Evolutionary conservation across 352 stramenopile genomes (phyloP), one percentile per base, ranked within the genome.

Genomic region (Detonula confervacea): DNA sequence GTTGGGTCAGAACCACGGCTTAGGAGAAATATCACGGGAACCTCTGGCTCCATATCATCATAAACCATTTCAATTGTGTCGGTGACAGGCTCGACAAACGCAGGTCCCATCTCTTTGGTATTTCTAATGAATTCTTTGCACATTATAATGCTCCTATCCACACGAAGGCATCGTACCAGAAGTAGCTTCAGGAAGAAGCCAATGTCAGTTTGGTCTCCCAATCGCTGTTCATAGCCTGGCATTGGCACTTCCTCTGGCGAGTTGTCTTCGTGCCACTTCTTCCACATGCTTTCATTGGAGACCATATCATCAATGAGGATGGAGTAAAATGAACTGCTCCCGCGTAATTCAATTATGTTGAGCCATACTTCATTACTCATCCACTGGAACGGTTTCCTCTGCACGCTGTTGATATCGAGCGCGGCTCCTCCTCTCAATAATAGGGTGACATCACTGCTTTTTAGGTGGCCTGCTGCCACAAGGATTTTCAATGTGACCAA

Each of bases 1-100:
- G 97, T 99, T 30, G 97, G 97, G 84, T 99, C 97, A 20, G 96
- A 96, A 18, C 97, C 97, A 62, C 98, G 95, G 33, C 96, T 98
- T 0, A 99, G 87, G 25, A 99, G 88, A 86, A 99, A 99, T 60
- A 99, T 98, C 27, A 99, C 96, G 12, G 97, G 97, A 29, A 97
- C 98, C 65, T 97, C 91, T 0, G 95, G 93, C 25, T 95, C 91
- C 96, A 98, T 99, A 68, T 98, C 96, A 67, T 94, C 94, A 67
- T 98, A 99, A 73, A 99, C 98, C 75, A 93, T 98, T 82, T 99
- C 97, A 63, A 99, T 98, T 56, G 96, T 99, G 80, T 99, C 97
- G 0, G 97, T 99, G n/a, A 99, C 96, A 9, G 97, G 97, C 73
- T 99, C 97, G 2, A 99, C 96, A 76, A 98, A 99, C 4, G 93